phyloP scores from a whole-genome alignment of 2,329 filamentous ascomycete species.

The Didymella sp. region DNA sequence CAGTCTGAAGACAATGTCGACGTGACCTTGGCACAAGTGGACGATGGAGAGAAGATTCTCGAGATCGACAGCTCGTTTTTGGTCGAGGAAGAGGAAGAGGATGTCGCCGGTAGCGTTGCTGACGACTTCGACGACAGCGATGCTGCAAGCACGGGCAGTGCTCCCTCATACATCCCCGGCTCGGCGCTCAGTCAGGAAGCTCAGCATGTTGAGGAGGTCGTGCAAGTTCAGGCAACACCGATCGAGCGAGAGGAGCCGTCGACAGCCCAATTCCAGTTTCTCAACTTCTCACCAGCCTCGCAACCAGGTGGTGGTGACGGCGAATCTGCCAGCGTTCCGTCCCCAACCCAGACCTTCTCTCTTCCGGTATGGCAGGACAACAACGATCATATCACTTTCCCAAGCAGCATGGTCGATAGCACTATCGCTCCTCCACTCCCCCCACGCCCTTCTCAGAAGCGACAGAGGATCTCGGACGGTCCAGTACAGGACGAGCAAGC shows the following conservation, averaged over 20 bases:
- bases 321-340: not conserved
- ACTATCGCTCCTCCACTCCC: constrained; percentile 24
- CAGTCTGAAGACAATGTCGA: constrained; percentile 1
- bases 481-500: not conserved
- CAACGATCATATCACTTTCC: not conserved
- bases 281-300: not conserved
- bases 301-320: not conserved
- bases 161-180: not conserved
- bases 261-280: not conserved
- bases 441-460: constrained; percentile 22
- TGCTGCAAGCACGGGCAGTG: constrained; percentile 1
- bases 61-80: constrained; percentile 1
- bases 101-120: not conserved
- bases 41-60: not conserved
- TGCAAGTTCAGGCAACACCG: not conserved
- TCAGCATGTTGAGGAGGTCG: not conserved
- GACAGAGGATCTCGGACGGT: constrained; percentile 11
- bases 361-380: not conserved
- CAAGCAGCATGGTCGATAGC: not conserved
- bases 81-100: constrained; percentile 2
- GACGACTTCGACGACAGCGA: constrained; percentile 1
- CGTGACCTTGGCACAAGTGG: constrained; percentile 1
- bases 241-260: not conserved
- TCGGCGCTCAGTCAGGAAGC: not conserved
- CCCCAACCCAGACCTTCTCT: not conserved